These are phyloP conservation scores for Manihot esculenta DNA, from an alignment of 441 rosid genomes.

Conservation along the genomic window DNA sequence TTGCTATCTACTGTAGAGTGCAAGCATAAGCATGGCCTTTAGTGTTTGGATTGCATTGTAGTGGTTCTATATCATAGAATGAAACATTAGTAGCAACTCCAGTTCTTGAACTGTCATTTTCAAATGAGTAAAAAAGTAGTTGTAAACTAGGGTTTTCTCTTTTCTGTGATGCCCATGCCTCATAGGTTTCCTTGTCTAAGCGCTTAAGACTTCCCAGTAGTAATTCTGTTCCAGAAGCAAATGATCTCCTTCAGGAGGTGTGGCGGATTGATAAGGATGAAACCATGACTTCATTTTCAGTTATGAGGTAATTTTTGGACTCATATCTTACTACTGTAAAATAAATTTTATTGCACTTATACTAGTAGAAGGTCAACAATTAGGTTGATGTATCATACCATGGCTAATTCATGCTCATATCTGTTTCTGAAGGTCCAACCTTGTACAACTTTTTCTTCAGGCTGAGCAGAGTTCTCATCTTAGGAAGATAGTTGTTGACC, in stretches of 20 bases:
- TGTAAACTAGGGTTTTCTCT: constrained; percentile 22
- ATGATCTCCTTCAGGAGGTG: constrained; percentile 54
- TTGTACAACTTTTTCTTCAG: constrained; percentile 75
- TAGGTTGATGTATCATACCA: neutral
- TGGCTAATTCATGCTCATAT: constrained; percentile 19
- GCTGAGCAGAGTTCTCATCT: constrained; percentile 62
- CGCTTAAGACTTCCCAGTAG: constrained; percentile 73
- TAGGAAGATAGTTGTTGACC: constrained; percentile 86
- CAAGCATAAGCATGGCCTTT: constrained; percentile 4
- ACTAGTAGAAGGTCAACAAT: too few species aligned
- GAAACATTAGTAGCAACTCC: constrained; percentile 10
- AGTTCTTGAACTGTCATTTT: constrained; percentile 15
- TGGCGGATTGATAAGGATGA: constrained; percentile 94
- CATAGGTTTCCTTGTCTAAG: constrained; percentile 83
- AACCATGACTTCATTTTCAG: constrained; percentile 66
- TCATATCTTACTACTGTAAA: constrained; percentile 11
- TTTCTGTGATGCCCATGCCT: constrained; percentile 22
- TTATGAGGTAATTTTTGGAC: constrained; percentile 67
- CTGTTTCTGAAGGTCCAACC: constrained; percentile 72
- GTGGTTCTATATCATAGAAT: constrained; percentile 11
- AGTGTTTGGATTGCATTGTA: constrained; percentile 9
- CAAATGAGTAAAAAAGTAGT: constrained; percentile 20
- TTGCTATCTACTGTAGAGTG: neutral
- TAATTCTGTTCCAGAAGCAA: constrained; percentile 41
- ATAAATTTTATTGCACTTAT: constrained; percentile 12